Conservation (phyloP, 352 stramenopile genomes). For the Globisporangium sylvaticum region DNA sequence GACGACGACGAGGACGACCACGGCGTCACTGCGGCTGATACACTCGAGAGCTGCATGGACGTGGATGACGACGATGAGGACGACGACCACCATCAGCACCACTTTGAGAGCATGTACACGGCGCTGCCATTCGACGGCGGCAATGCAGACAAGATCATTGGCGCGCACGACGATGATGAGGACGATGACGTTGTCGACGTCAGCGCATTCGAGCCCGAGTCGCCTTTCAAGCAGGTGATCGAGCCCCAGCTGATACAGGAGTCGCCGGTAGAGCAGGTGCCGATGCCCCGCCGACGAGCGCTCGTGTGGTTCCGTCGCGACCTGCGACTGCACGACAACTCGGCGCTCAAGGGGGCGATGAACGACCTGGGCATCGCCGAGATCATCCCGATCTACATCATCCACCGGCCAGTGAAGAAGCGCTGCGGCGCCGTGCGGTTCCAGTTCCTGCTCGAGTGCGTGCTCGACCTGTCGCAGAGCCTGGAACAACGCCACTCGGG, state of each 20-base stretch:
- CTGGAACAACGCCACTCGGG: constrained; percentile 31
- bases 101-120: not conserved
- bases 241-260: not conserved
- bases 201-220: not conserved
- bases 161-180: not conserved
- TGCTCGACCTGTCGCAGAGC: constrained; percentile 67
- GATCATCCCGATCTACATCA: constrained; percentile 80
- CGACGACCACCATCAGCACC: too few relatives aligned
- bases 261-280: not conserved
- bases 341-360: constrained; percentile 77
- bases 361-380: constrained; percentile 20
- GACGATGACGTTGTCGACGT: not conserved
- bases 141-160: not conserved
- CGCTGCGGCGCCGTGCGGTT: constrained; percentile 65
- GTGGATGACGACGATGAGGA: constrained; percentile 10
- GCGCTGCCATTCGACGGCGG: not conserved
- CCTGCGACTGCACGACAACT: constrained; percentile 95
- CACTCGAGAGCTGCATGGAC: constrained; percentile 1
- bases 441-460: constrained; percentile 91
- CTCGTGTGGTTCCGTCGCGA: constrained; percentile 94
- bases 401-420: constrained; percentile 74
- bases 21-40: not conserved
- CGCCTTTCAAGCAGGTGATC: not conserved
- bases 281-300: constrained; percentile 22
- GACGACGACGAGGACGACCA: constrained; percentile 6